Evolutionary conservation across 768 basidiomycete species (phyloP).

Genomic region (Steccherinum ochraceum): DNA sequence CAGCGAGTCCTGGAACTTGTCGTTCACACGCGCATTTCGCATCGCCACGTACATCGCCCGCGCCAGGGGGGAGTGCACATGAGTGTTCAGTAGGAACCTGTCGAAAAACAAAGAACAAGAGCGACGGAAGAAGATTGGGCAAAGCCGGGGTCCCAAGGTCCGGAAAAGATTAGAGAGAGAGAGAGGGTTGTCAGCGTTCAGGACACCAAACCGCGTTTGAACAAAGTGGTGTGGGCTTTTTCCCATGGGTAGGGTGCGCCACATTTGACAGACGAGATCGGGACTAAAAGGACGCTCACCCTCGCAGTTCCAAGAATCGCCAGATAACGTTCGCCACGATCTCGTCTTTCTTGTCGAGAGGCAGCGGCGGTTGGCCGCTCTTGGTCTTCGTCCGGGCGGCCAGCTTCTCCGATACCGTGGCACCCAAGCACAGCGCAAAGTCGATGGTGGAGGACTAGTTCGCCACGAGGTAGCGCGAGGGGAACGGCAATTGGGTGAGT

Average conservation of each 20-base stretch:
- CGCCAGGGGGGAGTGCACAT: constrained; percentile 84
- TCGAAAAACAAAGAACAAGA: constrained; percentile 1
- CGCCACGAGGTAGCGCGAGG: background rate
- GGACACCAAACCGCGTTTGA: background rate
- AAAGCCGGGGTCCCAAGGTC: background rate
- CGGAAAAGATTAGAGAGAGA: background rate
- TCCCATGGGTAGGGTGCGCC: constrained; percentile 2
- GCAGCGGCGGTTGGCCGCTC: constrained; percentile 29
- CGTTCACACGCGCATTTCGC: constrained; percentile 75
- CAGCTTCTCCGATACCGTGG: constrained; percentile 74
- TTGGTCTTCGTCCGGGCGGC: constrained; percentile 79
- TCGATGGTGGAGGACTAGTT: constrained; percentile 93
- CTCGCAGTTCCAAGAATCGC: constrained; percentile 94
- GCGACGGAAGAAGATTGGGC: background rate
- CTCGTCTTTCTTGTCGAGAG: constrained; percentile 96
- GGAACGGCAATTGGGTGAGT: background rate
- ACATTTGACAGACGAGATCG: background rate
- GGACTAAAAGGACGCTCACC: constrained; percentile 45
- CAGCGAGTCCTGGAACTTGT: constrained; percentile 97
- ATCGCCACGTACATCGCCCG: constrained; percentile 87
- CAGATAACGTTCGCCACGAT: constrained; percentile 97
- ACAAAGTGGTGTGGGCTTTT: background rate
- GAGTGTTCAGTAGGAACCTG: constrained; percentile 85
- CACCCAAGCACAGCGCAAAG: constrained; percentile 89
- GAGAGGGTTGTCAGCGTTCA: background rate